These are phyloP conservation scores for Ramalina peruviana DNA, from an alignment of 495 filamentous ascomycete species.

Conservation along the genomic window DNA sequence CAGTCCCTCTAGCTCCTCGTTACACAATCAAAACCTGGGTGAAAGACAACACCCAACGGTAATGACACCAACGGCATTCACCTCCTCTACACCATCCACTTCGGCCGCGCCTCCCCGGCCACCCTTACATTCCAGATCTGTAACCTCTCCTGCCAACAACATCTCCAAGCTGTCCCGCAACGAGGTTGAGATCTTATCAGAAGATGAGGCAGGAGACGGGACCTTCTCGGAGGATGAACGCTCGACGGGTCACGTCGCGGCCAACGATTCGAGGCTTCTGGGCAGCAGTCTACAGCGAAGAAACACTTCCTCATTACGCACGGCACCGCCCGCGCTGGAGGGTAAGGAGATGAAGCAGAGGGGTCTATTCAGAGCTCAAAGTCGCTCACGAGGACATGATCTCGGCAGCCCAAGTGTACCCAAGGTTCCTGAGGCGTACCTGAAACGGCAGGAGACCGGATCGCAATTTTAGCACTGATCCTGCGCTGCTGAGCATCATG, in stretches of 20 bases:
- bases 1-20: constrained; percentile 58
- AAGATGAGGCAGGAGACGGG: constrained; percentile 35
- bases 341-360: constrained; percentile 51
- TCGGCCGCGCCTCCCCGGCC: constrained; percentile 16
- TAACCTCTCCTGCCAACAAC: constrained; percentile 55
- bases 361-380: constrained; percentile 40
- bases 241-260: constrained; percentile 27
- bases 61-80: constrained; percentile 50
- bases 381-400: constrained; percentile 25
- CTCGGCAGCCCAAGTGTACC: constrained; percentile 43
- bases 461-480: background rate
- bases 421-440: constrained; percentile 46
- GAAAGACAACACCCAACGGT: constrained; percentile 36
- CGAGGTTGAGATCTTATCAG: constrained; percentile 34
- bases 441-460: constrained; percentile 15
- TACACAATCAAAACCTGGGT: constrained; percentile 59
- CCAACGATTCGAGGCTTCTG: constrained; percentile 27
- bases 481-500: too few relatives aligned
- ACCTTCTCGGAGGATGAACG: constrained; percentile 35
- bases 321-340: constrained; percentile 46
- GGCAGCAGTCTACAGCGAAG: constrained; percentile 13
- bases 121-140: constrained; percentile 52
- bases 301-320: constrained; percentile 25
- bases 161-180: constrained; percentile 23
- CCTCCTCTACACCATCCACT: constrained; percentile 16